phyloP scores from a whole-genome alignment of 345 rosid species.

The Turnera subulata region DNA sequence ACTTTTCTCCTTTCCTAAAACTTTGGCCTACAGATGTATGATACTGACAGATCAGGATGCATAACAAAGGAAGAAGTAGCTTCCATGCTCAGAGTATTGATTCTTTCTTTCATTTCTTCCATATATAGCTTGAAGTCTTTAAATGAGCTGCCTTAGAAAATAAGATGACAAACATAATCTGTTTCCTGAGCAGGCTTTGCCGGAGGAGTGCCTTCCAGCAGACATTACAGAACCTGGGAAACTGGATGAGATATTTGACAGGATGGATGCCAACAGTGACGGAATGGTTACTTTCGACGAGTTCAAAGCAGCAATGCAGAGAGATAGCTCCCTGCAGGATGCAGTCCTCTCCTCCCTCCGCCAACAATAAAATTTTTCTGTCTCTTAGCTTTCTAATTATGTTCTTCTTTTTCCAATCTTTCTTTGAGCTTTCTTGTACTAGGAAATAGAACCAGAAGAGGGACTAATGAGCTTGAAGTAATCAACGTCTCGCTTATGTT shows the following conservation, averaged over 20 bases:
- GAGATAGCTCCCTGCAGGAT: constrained; percentile 66
- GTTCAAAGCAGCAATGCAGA: constrained; percentile 66
- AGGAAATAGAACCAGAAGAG: no score
- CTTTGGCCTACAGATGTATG: constrained; percentile 48
- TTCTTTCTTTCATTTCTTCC: background rate
- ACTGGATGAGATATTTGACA: constrained; percentile 58
- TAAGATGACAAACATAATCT: background rate
- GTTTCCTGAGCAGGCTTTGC: constrained; percentile 44
- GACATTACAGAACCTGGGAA: constrained; percentile 61
- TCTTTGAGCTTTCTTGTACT: no score
- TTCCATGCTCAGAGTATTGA: constrained; percentile 54
- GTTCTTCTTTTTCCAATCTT: no score
- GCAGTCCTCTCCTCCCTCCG: constrained; percentile 60
- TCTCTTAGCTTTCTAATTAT: background rate
- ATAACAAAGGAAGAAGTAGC: constrained; percentile 68
- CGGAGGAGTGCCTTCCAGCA: constrained; percentile 58
- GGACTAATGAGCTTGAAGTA: no score
- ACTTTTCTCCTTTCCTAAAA: no score
- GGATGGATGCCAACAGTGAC: constrained; percentile 63
- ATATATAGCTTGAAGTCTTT: background rate
- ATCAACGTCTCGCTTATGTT: no score
- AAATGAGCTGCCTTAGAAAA: background rate
- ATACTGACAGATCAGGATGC: constrained; percentile 60
- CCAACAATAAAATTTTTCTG: constrained; percentile 27
- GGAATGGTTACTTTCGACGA: constrained; percentile 67